Percentiles rank a stretch among this genome's conserved stretches.
Evolutionary conservation across 192 early-diverging fungal genomes (phyloP).

Genomic region (Backusella luteola): DNA sequence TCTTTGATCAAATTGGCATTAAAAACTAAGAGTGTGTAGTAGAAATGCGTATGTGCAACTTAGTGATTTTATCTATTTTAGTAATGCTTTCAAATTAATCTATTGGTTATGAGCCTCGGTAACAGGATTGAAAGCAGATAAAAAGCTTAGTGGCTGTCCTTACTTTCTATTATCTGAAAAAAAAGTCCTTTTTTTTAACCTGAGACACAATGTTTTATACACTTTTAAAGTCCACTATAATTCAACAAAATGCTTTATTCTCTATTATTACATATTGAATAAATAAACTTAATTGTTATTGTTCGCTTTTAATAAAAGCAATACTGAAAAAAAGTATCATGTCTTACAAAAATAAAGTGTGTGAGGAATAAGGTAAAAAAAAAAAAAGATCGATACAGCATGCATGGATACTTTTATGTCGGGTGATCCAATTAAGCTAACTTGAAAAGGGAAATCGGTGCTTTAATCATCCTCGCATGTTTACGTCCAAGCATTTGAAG

Average conservation of each 20-base stretch:
- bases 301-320: not conserved
- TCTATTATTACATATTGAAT: not conserved
- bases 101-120: not conserved
- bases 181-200: not conserved
- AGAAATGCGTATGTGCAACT: not conserved
- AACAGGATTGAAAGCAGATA: not conserved
- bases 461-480: slow-evolving; percentile 5
- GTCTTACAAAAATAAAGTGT: not conserved
- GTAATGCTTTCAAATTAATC: not conserved
- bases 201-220: slow-evolving; percentile 3
- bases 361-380: not conserved
- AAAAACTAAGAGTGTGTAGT: not conserved
- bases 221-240: not conserved
- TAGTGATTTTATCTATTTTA: not conserved
- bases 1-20: not conserved
- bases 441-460: not conserved
- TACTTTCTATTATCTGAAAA: not conserved
- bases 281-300: not conserved
- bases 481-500: not conserved
- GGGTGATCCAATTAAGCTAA: not conserved
- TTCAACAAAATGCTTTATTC: not conserved
- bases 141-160: not conserved
- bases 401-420: not conserved
- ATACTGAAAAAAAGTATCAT: not conserved
- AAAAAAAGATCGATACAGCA: not conserved